Evolutionary conservation across 306 rosid species (phyloP).

Genomic region (Calophaca sinica): DNA sequence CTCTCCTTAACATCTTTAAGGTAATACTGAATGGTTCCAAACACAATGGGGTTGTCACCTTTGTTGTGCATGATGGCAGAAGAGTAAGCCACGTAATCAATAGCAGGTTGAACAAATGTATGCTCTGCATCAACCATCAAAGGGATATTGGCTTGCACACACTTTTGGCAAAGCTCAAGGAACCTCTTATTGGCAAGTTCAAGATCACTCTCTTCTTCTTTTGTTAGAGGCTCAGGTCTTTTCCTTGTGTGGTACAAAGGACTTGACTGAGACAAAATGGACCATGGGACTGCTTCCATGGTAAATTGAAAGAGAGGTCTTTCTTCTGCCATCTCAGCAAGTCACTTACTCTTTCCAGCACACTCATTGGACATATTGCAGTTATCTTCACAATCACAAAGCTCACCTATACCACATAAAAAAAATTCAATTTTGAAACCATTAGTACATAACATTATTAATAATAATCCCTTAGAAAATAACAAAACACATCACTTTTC

Average conservation of each 20-base stretch:
- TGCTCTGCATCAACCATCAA: slow-evolving; percentile 84
- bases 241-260: slow-evolving; percentile 75
- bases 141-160: slow-evolving; percentile 63
- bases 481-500: background rate
- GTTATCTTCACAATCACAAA: slow-evolving; percentile 74
- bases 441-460: slow-evolving; percentile 36
- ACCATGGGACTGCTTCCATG: background rate
- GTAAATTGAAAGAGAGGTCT: too few relatives aligned
- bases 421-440: slow-evolving; percentile 10
- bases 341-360: slow-evolving; percentile 71
- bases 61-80: slow-evolving; percentile 68
- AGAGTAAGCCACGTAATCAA: slow-evolving; percentile 84
- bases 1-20: slow-evolving; percentile 84
- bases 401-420: slow-evolving; percentile 61
- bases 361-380: slow-evolving; percentile 81
- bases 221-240: slow-evolving; percentile 64
- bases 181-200: slow-evolving; percentile 63
- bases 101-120: slow-evolving; percentile 81
- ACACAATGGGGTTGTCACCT: slow-evolving; percentile 60
- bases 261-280: slow-evolving; percentile 67
- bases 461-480: background rate
- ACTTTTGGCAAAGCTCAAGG: slow-evolving; percentile 59
- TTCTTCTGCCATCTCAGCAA: slow-evolving; percentile 79
- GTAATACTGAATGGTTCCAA: slow-evolving; percentile 80
- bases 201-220: slow-evolving; percentile 81